A percentile compares a stretch with the other conserved stretches of the same genome.
These are phyloP conservation scores for Fraxinus velutina DNA, from an alignment of 305 asterid genomes.

Conservation along the genomic window DNA sequence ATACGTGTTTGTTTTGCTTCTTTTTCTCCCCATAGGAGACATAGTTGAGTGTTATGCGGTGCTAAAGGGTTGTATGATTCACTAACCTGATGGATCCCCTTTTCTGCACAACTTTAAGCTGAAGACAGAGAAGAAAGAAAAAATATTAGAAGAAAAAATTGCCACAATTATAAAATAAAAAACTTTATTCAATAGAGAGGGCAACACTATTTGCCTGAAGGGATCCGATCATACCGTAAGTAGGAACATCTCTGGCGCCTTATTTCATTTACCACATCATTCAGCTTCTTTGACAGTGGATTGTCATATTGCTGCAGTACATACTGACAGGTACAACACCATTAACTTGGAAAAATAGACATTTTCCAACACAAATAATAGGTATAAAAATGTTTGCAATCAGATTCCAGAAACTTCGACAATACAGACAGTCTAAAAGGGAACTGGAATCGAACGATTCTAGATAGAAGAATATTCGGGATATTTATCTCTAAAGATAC, in stretches of 20 bases:
- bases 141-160: constrained; percentile 8
- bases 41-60: background rate
- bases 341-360: background rate
- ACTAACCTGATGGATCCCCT: constrained; percentile 86
- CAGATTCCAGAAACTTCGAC: background rate
- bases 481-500: background rate
- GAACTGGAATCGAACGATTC: background rate
- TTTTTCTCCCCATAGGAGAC: background rate
- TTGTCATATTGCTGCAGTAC: constrained; percentile 78
- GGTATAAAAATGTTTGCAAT: background rate
- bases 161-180: constrained; percentile 1
- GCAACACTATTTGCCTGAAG: background rate
- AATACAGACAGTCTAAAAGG: background rate
- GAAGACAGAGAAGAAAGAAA: constrained; percentile 29
- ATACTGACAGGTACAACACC: constrained; percentile 39
- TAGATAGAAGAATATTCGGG: background rate
- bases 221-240: constrained; percentile 55
- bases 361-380: background rate
- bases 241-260: constrained; percentile 81
- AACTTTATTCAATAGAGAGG: background rate
- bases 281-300: constrained; percentile 70
- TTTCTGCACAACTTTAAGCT: constrained; percentile 78
- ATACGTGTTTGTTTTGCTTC: background rate
- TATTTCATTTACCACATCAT: constrained; percentile 69
- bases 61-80: background rate